Evolutionary conservation across 208 protist species (phyloP), one percentile per base, ranked within the genome.

Genomic region (Dictyostelium gargantuum): DNA sequence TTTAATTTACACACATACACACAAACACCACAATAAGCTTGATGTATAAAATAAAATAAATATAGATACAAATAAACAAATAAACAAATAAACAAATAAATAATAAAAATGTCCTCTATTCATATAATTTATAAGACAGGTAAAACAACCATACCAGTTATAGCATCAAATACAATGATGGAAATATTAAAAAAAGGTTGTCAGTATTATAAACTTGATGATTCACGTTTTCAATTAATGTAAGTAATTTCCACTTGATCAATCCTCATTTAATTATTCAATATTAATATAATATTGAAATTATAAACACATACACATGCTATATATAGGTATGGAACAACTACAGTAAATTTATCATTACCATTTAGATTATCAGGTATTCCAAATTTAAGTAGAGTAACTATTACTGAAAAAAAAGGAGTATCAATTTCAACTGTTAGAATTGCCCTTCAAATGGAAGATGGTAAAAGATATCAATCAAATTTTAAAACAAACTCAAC

Each of bases 331-430:
- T 32, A 77, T 63, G 58, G 17, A 15, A 6, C 50, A 79, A n/a
- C 66, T 32, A 48, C 50, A 38, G 50, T 89, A 6, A 89, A 89
- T 66, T 21, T 89, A 21, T 79, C 82, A 68, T 68, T 89, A 35
- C 82, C 82, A 32, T 89, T 52, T 66, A 77, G 82, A 70, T 68
- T 89, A 68, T 89, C 70, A 42, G 82, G 68, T 79, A 89, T 89
- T 32, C 82, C 82, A 63, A 79, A 63, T 79, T 17, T 35, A 26
- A 89, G 82, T 68, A 56, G 82, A 42, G 68, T 89, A 13, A 79
- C 68, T 1, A 79, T 89, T 42, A n/a, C 40, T 17, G 68, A 89
- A n/a, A 89, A 89, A n/a, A 79, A 10, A 29, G n/a, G n/a, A 17
- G 11, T 17, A 26, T 8, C 26, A n/a, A n/a, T 79, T 6, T 35